phyloP scores from a whole-genome alignment of 768 basidiomycete species.

The Vararia minispora region DNA sequence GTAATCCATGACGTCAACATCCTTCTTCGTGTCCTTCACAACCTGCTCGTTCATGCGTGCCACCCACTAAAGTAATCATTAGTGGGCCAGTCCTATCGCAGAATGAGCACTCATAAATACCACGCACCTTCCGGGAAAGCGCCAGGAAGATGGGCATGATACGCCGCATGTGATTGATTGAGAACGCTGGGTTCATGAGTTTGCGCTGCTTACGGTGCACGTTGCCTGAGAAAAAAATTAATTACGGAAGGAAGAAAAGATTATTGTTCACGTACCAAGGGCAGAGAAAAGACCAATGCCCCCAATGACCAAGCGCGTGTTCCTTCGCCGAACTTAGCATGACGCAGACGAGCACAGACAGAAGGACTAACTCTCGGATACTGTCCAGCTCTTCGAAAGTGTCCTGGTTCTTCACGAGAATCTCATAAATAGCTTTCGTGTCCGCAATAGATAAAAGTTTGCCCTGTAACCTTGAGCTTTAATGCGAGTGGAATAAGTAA shows the following conservation, averaged over 20 bases:
- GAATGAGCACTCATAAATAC: no score
- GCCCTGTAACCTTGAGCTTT: neutral
- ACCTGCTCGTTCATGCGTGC: slow-evolving; percentile 14
- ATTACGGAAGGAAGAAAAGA: no score
- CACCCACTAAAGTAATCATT: slow-evolving; percentile 1
- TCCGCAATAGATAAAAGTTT: slow-evolving; percentile 4
- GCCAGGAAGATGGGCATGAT: slow-evolving; percentile 13
- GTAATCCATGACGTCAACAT: slow-evolving; percentile 13
- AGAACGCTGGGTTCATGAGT: slow-evolving; percentile 12
- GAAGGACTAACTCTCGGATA: neutral
- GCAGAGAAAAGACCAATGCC: slow-evolving; percentile 11
- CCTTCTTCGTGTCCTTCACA: slow-evolving; percentile 11
- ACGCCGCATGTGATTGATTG: slow-evolving; percentile 13
- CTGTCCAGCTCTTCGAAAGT: neutral
- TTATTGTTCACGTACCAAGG: neutral
- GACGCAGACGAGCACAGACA: no score
- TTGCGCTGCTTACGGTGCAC: slow-evolving; percentile 5
- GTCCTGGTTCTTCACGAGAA: slow-evolving; percentile 1
- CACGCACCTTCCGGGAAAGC: slow-evolving; percentile 8
- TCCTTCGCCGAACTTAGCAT: neutral
- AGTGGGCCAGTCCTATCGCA: slow-evolving; percentile 15
- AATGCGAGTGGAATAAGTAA: neutral
- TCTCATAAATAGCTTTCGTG: slow-evolving; percentile 1
- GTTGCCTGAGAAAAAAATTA: neutral
- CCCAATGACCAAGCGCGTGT: slow-evolving; percentile 14